Percentiles rank a stretch among this genome's conserved stretches.
Conservation (phyloP, 805 yeast species). For the Candida caryicola region DNA sequence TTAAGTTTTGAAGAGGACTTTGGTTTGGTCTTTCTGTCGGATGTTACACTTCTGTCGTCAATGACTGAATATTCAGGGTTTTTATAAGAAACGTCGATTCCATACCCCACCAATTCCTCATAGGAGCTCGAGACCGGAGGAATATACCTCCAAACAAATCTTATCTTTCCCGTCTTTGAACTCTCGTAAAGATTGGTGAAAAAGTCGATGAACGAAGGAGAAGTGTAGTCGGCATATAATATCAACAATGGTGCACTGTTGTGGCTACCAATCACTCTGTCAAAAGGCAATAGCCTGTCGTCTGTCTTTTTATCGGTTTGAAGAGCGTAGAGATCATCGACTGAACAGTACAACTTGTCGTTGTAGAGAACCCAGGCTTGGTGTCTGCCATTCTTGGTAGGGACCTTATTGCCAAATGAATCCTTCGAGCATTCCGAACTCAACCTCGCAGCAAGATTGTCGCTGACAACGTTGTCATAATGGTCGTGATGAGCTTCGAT, state of each 20-base stretch:
- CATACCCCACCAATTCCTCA: slow-evolving; percentile 53
- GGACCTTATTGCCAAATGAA: slow-evolving; percentile 30
- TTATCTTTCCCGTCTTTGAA: slow-evolving; percentile 61
- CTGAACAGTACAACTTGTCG: slow-evolving; percentile 55
- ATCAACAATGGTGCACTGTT: slow-evolving; percentile 49
- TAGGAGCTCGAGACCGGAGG: slow-evolving; percentile 25
- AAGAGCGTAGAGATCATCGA: slow-evolving; percentile 77
- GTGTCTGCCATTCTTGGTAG: slow-evolving; percentile 14
- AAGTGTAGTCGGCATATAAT: slow-evolving; percentile 63
- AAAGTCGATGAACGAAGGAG: slow-evolving; percentile 51
- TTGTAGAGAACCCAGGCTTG: slow-evolving; percentile 53
- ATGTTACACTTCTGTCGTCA: slow-evolving; percentile 52
- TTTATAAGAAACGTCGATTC: slow-evolving; percentile 61
- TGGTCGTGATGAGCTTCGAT: slow-evolving; percentile 61
- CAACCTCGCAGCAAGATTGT: slow-evolving; percentile 19
- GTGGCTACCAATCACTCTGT: slow-evolving; percentile 61
- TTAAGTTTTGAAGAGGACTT: slow-evolving; percentile 16
- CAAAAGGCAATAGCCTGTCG: slow-evolving; percentile 43
- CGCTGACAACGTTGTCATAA: slow-evolving; percentile 38
- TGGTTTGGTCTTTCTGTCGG: slow-evolving; percentile 24
- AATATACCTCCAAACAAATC: slow-evolving; percentile 74
- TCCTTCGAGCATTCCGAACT: slow-evolving; percentile 24
- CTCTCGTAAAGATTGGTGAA: slow-evolving; percentile 57
- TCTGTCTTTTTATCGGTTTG: slow-evolving; percentile 46
- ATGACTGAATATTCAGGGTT: slow-evolving; percentile 64